A percentile compares a stretch with the other conserved stretches of the same genome.
phyloP scores from a whole-genome alignment of 805 yeast genomes.

The Blastobotrys chiropterorum region DNA sequence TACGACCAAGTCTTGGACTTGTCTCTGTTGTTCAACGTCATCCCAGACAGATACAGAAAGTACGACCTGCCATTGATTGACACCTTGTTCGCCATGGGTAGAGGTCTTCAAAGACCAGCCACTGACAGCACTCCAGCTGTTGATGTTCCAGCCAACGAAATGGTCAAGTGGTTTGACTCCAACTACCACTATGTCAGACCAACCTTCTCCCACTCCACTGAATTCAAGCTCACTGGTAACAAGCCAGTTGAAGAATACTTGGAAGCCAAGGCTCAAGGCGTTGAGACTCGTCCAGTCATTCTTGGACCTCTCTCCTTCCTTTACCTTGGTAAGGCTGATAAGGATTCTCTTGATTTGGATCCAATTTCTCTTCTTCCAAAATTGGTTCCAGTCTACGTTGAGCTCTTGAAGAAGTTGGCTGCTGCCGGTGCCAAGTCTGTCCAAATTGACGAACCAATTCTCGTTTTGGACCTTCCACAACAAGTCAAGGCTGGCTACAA shows the following conservation, averaged over 20 bases:
- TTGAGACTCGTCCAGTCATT: constrained; percentile 95
- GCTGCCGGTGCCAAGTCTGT: constrained; percentile 93
- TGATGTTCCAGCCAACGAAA: constrained; percentile 95
- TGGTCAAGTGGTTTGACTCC: constrained; percentile 99
- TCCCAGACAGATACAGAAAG: constrained; percentile 96
- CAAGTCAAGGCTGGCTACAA: constrained; percentile 79
- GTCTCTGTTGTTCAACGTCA: constrained; percentile 86
- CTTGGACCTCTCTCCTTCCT: constrained; percentile 96
- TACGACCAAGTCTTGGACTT: constrained; percentile 96
- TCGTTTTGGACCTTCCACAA: constrained; percentile 88
- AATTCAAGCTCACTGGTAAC: constrained; percentile 82
- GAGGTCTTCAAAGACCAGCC: constrained; percentile 98
- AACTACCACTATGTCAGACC: constrained; percentile 99
- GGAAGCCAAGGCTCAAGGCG: constrained; percentile 95
- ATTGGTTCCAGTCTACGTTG: constrained; percentile 88
- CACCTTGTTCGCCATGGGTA: constrained; percentile 97
- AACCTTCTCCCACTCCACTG: constrained; percentile 91
- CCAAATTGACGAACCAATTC: constrained; percentile 96
- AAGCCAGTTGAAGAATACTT: constrained; percentile 97
- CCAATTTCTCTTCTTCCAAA: constrained; percentile 86
- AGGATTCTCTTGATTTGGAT: constrained; percentile 91
- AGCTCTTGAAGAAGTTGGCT: constrained; percentile 78
- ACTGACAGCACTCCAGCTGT: constrained; percentile 82
- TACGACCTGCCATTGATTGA: constrained; percentile 83
- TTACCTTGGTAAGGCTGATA: constrained; percentile 95